These are phyloP conservation scores for Malus hybrid DNA, from an alignment of 331 rosid species.

Conservation along the genomic window DNA sequence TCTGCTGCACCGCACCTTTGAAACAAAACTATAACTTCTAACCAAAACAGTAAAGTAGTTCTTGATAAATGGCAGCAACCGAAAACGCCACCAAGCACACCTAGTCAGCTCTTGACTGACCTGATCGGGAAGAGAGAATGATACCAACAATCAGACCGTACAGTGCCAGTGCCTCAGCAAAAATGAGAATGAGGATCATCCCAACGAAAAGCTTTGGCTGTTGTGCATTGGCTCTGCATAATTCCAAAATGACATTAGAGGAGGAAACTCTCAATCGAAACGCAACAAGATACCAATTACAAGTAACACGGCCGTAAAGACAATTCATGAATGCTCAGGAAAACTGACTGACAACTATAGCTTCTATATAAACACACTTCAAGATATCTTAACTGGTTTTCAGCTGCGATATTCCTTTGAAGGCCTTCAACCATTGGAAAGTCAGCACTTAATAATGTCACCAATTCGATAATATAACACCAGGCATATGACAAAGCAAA, in stretches of 20 bases:
- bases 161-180: conserved; percentile 31
- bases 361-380: too few relatives aligned
- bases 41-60: conserved; percentile 2
- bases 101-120: conserved; percentile 52
- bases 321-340: too few relatives aligned
- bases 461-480: too few relatives aligned
- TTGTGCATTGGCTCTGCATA: conserved; percentile 42
- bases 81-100: background rate
- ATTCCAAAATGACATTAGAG: background rate
- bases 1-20: background rate
- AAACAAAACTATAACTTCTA: background rate
- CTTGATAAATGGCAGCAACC: background rate
- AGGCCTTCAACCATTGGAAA: too few relatives aligned
- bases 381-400: too few relatives aligned
- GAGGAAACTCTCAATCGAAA: background rate
- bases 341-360: too few relatives aligned
- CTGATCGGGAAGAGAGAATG: conserved; percentile 59
- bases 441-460: too few relatives aligned
- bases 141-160: conserved; percentile 58
- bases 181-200: conserved; percentile 32
- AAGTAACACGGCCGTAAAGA: background rate
- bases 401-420: too few relatives aligned
- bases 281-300: background rate
- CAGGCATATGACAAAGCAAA: background rate
- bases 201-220: conserved; percentile 60